These are phyloP conservation scores for Botrytis paeoniae DNA, from an alignment of 2,329 filamentous ascomycete genomes.

Conservation along the genomic window DNA sequence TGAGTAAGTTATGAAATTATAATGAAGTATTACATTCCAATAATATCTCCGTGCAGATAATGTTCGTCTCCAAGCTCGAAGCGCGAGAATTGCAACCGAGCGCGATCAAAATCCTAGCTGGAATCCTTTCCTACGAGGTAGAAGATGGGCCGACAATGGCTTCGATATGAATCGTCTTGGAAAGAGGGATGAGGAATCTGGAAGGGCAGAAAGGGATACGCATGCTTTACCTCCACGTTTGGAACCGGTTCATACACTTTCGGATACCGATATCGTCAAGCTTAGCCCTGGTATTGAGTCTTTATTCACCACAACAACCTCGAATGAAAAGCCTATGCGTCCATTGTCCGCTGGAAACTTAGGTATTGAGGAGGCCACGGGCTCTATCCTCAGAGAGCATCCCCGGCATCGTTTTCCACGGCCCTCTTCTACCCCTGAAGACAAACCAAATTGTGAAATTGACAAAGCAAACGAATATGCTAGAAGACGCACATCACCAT, in stretches of 20 bases:
- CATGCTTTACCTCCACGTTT: neutral
- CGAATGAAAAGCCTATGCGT: neutral
- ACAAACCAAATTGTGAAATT: neutral
- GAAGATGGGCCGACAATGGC: neutral
- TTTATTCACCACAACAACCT: no score
- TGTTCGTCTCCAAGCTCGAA: conserved; percentile 4
- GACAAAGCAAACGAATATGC: no score
- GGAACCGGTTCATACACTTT: no score
- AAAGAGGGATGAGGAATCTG: neutral
- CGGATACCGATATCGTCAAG: neutral
- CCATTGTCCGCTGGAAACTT: neutral
- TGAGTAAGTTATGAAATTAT: neutral
- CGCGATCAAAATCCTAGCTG: neutral
- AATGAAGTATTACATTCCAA: neutral
- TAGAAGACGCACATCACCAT: neutral
- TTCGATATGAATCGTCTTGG: neutral
- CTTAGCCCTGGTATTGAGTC: neutral
- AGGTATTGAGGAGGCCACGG: neutral
- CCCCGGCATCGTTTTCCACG: neutral
- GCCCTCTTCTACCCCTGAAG: neutral
- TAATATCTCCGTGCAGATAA: neutral
- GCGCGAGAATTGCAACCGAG: neutral
- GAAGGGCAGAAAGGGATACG: neutral
- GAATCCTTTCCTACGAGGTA: neutral
- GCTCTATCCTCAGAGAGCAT: neutral